These are phyloP conservation scores for Parathielavia hyrcaniae DNA, from an alignment of 495 filamentous ascomycete genomes.

Conservation along the genomic window DNA sequence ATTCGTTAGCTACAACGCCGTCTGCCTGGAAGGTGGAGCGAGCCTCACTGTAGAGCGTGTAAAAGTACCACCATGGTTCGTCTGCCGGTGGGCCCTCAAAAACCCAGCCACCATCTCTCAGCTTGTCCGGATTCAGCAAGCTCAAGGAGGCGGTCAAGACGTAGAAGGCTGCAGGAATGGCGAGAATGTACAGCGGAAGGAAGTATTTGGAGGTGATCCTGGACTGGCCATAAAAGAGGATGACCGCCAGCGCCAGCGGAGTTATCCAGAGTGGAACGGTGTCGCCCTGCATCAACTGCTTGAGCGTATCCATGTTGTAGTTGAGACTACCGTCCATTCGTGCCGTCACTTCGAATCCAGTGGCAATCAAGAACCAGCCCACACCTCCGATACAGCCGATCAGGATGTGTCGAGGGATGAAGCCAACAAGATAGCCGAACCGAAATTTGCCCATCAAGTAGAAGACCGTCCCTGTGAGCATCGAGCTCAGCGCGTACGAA, in stretches of 20 bases:
- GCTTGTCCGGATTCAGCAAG: conserved; percentile 51
- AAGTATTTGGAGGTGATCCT: conserved; percentile 73
- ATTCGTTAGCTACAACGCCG: not conserved
- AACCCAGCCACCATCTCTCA: conserved; percentile 76
- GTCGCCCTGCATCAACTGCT: conserved; percentile 60
- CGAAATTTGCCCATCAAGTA: conserved; percentile 79
- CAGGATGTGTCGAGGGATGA: conserved; percentile 93
- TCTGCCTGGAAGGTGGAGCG: not conserved
- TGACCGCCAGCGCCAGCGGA: conserved; percentile 67
- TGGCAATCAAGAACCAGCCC: conserved; percentile 89
- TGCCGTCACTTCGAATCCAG: conserved; percentile 91
- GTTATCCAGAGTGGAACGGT: conserved; percentile 78
- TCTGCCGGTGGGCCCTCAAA: conserved; percentile 77
- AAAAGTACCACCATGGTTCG: conserved; percentile 95
- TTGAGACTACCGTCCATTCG: conserved; percentile 75
- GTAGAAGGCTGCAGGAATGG: conserved; percentile 76
- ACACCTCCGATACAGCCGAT: conserved; percentile 97
- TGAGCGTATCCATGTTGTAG: conserved; percentile 68
- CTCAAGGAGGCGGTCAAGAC: conserved; percentile 62
- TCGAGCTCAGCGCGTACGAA: conserved; percentile 82
- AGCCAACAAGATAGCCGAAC: conserved; percentile 86
- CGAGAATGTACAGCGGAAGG: conserved; percentile 79
- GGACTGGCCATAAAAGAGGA: conserved; percentile 67
- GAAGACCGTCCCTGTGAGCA: conserved; percentile 86
- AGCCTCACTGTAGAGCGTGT: conserved; percentile 77